Evolutionary conservation across 352 stramenopile species (phyloP), one percentile per base, ranked within the genome.

Genomic region (Blastocystis sp.): DNA sequence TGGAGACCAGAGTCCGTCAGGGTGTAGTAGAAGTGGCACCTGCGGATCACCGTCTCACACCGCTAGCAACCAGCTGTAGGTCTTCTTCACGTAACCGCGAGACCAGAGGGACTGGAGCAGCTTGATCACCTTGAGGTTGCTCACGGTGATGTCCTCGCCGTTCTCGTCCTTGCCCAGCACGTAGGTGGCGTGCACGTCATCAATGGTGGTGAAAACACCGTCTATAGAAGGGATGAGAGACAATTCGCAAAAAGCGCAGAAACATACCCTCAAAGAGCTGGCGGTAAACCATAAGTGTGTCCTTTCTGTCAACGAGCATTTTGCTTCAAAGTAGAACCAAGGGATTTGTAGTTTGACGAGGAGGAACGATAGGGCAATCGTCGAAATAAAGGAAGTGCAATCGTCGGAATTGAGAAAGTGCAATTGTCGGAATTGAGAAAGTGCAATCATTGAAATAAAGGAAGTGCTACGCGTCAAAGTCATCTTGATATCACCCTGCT

Each of bases 1-100:
- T 98, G 95, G 90, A 99, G 98, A 89, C 97, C 97, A 90, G 98
- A 96, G 90, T 97, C 95, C 65, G 96, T 99, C 70, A 99, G 93
- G 94, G 98, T 98, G 93, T 95, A 99, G 95, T 99, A 99, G 92
- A 97, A 98, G 93, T 97, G 76, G 76, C 76, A 79, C 69, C 69
- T 79, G 38, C 28, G 24, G 14, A 42, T 28, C 61, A 61, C 11
- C 9, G 19, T 21, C 28, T 60, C 62, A 7, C 10, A 34, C 3
- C 11, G 40, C 57, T 57, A 63, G 98, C 92, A 98, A 96, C 97
- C 97, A 99, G 91, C 96, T 98, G 94, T 98, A 99, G 80, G 96
- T 99, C 92, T 98, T 94, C 89, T 95, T 97, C 79, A 99, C 93
- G 92, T 97, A 98, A 90, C 95, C 95, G 89, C 95, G 94, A 87